Evolutionary conservation across 345 rosid genomes (phyloP).

Genomic region (Durio zibethinus): DNA sequence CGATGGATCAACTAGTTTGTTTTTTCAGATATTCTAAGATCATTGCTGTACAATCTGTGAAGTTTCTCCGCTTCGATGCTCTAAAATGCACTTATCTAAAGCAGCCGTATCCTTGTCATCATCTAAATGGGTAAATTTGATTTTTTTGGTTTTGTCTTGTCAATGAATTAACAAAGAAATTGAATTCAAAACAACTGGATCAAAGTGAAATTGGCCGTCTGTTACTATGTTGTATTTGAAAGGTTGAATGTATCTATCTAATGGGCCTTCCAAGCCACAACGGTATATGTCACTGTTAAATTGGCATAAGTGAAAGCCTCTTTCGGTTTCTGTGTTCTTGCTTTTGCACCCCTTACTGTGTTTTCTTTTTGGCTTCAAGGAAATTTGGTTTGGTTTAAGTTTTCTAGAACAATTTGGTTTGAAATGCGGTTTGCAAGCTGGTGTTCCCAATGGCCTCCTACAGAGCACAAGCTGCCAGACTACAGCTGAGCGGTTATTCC

Average conservation of each 20-base stretch:
- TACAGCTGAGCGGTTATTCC: too few relatives aligned
- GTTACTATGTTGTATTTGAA: slow-evolving; percentile 21
- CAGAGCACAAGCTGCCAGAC: too few relatives aligned
- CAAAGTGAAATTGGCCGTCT: slow-evolving; percentile 10
- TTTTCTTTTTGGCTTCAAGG: not conserved
- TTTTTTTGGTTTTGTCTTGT: slow-evolving; percentile 17
- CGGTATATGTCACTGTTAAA: slow-evolving; percentile 15
- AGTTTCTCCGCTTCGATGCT: slow-evolving; percentile 16
- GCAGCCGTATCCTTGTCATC: slow-evolving; percentile 12
- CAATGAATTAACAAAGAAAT: slow-evolving; percentile 8
- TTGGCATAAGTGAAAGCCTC: slow-evolving; percentile 18
- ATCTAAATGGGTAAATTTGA: slow-evolving; percentile 23
- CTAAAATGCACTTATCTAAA: not conserved
- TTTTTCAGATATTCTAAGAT: slow-evolving; percentile 78
- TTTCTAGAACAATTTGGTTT: not conserved
- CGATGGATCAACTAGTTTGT: slow-evolving; percentile 94
- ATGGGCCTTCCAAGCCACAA: slow-evolving; percentile 14
- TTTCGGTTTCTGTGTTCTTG: not conserved
- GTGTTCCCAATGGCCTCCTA: too few relatives aligned
- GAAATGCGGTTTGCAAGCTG: not conserved
- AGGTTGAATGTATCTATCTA: slow-evolving; percentile 26
- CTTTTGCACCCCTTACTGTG: not conserved
- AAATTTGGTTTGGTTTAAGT: not conserved
- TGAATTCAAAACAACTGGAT: slow-evolving; percentile 13
- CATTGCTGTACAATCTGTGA: not conserved